These are phyloP conservation scores for Hortiboletus flavorubellus DNA, from an alignment of 768 basidiomycete genomes.

Conservation along the genomic window DNA sequence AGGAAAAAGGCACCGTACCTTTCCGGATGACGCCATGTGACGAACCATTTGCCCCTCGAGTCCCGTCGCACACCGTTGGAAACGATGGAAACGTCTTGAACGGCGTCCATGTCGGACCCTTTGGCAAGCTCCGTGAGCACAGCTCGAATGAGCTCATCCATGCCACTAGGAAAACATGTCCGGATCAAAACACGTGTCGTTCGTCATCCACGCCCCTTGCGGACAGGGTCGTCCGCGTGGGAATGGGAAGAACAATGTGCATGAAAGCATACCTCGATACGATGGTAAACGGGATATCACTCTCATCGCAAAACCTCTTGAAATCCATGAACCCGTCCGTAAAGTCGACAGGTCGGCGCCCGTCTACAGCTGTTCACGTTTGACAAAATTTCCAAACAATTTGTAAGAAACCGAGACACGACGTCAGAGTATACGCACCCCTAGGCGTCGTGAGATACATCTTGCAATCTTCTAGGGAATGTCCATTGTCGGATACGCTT, in stretches of 20 bases:
- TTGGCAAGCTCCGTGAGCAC: constrained; percentile 78
- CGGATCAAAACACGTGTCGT: constrained; percentile 2
- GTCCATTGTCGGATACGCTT: constrained; percentile 69
- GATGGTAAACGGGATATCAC: constrained; percentile 86
- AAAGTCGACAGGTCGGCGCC: constrained; percentile 11
- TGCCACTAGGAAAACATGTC: constrained; percentile 56
- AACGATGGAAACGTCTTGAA: constrained; percentile 81
- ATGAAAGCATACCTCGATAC: constrained; percentile 71
- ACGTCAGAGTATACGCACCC: constrained; percentile 35
- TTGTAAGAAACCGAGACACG: not conserved
- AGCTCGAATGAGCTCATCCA: constrained; percentile 91
- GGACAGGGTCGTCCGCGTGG: constrained; percentile 3
- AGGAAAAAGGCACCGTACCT: constrained; percentile 47
- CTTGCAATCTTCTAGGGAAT: constrained; percentile 85
- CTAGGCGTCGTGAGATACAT: constrained; percentile 61
- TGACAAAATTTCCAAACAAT: not conserved
- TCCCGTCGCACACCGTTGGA: constrained; percentile 85
- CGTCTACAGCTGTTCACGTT: constrained; percentile 7
- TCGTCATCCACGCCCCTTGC: not conserved
- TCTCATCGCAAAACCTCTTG: constrained; percentile 75
- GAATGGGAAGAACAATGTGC: not conserved
- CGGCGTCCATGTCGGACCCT: constrained; percentile 46
- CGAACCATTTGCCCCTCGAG: constrained; percentile 62
- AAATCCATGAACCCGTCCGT: constrained; percentile 78
- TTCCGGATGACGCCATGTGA: constrained; percentile 85